A percentile compares a stretch with the other conserved stretches of the same genome.
Conservation (phyloP, 2,329 filamentous ascomycete genomes). For the Cytospora leucostoma region DNA sequence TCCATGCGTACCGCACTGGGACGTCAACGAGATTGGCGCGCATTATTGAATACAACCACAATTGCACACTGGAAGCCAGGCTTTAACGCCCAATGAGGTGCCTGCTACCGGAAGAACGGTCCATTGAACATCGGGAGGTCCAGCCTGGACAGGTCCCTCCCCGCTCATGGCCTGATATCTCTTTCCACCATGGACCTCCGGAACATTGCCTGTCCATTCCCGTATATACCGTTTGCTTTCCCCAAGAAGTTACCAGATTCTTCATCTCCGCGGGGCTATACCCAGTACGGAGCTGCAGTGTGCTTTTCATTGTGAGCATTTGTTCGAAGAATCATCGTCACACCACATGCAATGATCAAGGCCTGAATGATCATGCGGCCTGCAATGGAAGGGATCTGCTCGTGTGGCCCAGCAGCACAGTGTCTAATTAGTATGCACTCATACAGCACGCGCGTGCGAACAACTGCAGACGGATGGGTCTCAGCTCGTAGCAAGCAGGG, state of each 20-base stretch:
- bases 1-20: not conserved
- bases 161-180: not conserved
- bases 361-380: conserved; percentile 11
- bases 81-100: not conserved
- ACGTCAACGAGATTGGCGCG: not conserved
- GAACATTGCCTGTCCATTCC: not conserved
- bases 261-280: conserved; percentile 3
- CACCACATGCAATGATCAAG: conserved; percentile 3
- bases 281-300: not conserved
- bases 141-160: not conserved
- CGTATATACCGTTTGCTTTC: not conserved
- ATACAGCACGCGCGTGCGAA: conserved; percentile 18
- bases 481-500: conserved; percentile 5
- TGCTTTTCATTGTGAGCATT: conserved; percentile 10
- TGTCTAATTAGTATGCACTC: conserved; percentile 6
- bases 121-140: not conserved
- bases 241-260: not conserved
- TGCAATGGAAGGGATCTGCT: not conserved
- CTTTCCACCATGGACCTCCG: not conserved
- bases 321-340: not conserved
- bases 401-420: conserved; percentile 18
- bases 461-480: conserved; percentile 12
- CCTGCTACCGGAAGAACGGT: not conserved
- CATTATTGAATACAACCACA: not conserved
- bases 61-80: not conserved